Conservation (phyloP, 2,329 filamentous ascomycete genomes). For the Pseudocercospora cruenta region DNA sequence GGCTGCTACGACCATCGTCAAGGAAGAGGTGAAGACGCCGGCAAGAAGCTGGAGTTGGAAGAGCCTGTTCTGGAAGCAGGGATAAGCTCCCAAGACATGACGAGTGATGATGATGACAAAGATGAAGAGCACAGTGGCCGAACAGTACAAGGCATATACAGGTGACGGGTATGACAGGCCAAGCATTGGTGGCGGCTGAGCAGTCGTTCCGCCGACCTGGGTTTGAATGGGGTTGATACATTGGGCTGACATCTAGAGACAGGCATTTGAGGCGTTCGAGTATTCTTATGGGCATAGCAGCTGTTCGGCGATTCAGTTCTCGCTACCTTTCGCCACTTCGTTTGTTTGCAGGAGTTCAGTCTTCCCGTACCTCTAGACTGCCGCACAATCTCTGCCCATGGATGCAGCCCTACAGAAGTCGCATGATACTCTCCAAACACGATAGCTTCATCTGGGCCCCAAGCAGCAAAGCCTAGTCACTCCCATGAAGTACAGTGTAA, state of each 20-base stretch:
- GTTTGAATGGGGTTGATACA: neutral
- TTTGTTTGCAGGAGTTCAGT: no score
- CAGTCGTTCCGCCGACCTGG: neutral
- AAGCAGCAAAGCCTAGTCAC: no score
- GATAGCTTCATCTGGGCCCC: no score
- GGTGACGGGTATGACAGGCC: neutral
- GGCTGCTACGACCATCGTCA: neutral
- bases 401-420: no score
- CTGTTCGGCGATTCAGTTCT: neutral
- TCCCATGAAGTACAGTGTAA: no score
- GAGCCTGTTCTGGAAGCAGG: conserved; percentile 25
- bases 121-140: neutral
- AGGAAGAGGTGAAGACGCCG: conserved; percentile 8
- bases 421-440: no score
- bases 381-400: no score
- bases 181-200: neutral
- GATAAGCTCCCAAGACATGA: neutral
- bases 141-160: neutral
- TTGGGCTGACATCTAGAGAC: neutral
- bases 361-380: no score
- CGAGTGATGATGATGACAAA: neutral
- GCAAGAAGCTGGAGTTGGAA: conserved; percentile 14
- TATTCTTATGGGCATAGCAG: neutral
- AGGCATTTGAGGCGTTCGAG: neutral
- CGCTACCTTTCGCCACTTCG: no score